Base-by-base conservation (phyloP, 139 green algal genomes). In the Limnomonas spitsbergensis region DNA sequence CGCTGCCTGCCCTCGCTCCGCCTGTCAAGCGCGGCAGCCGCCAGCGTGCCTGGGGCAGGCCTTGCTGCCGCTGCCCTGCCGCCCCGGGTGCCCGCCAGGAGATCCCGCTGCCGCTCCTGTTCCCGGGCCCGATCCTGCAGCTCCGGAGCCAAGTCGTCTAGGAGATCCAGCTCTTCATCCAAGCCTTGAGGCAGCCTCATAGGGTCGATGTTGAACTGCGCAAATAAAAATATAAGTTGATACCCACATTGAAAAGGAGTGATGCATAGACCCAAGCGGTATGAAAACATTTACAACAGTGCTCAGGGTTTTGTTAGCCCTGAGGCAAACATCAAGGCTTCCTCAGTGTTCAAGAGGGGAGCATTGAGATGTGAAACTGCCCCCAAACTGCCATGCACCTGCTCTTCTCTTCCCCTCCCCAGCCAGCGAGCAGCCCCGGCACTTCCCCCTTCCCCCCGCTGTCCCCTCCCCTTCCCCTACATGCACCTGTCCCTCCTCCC, bases 131-230 rank as follows among this genome's bases (percentile, higher is more conserved):
- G 37, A n/a, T 9, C 38, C 14, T 52, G 1, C 32, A 40, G 1
- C 2, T 61, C 35, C 3, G 40, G 47, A 2, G 61, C 53, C 66
- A 77, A 42, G 52, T 86, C 83, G 32, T 90, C 83, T 47, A 88
- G 74, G 42, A 90, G 53, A 29, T 82, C 81, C 4, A 90, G 71
- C 69, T 90, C 86, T 54, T 90, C 79, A 29, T 84, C 86, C 34
- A 90, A 2, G 9, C 86, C 86, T 40, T 85, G 31, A 0, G 86
- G 86, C 56, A 88, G 77, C 31, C 76, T 72, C 86, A 90, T 90
- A 27, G 86, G 86, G 77, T 90, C 71, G 34, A 88, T 88, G 75
- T 77, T 53, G 20, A 83, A 82, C 85, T 89, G 81, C 27, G 61
- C 2, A 26, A 20, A 38, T 34, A 38, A 37, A 2, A 2, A 53